Base-by-base conservation (phyloP, 495 filamentous ascomycete species). In the Aspergillus sparsus region DNA sequence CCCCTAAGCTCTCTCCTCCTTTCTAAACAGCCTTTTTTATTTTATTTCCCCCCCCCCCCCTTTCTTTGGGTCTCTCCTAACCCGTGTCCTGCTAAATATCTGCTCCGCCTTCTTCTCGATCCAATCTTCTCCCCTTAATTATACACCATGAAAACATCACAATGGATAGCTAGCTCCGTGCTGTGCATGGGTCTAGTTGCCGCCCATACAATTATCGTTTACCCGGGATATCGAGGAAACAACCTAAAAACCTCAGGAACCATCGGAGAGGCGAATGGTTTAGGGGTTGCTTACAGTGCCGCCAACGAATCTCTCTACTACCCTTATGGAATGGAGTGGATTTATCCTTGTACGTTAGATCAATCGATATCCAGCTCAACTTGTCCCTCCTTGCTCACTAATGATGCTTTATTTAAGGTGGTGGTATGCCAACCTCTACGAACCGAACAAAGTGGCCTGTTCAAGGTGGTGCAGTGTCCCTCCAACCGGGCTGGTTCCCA, bases 321-420 rank as follows among this genome's bases (percentile, higher is more conserved):
- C 68, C 93, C 92, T 4, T 96, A 90, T 66, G 94, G 95, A 75
- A 93, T 96, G 91, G 89, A 97, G 77, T 98, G 94, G 93, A 87
- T 88, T 73, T 99, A 97, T 81, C 94, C 95, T 75, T 99, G 94
- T 98, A 78, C 80, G 90, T 51, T 13, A 32, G 2, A 11, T 33
- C 10, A 6, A 42, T 35, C 10, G 11, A 46, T 42, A 2, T 21
- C 8, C 34, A 5, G 10, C 15, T n/a, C 12, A 12, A 63, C 33
- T 60, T 60, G 4, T n/a, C 33, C 39, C 6, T 21, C 7, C n/a
- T 41, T 41, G 37, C 37, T 51, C 18, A 21, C 44, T 47, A 10
- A 21, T 18, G 10, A 21, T 50, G 27, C 58, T 45, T 50, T 21
- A 27, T 58, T 37, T 31, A 21, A 98, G 94, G 94, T 71, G 95